Evolutionary conservation across 2,329 filamentous ascomycete species (phyloP).

Genomic region (Sporothrix phasma): DNA sequence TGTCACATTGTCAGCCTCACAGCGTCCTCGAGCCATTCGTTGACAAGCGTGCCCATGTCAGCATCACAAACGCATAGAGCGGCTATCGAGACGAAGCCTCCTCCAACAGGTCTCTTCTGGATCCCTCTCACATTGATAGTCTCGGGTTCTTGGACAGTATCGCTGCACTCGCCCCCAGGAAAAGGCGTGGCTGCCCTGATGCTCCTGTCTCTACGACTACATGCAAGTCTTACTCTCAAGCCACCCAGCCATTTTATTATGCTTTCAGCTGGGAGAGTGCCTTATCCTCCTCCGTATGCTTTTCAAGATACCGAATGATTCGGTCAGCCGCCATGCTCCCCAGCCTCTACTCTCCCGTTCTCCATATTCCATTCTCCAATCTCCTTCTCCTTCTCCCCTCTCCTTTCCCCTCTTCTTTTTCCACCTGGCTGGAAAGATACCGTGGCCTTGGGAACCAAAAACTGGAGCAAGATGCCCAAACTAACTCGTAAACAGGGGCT

Average conservation of each 20-base stretch:
- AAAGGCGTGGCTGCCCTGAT: too few species aligned
- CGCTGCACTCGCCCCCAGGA: too few species aligned
- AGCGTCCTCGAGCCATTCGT: too few species aligned
- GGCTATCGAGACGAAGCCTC: neutral
- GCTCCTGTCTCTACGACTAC: neutral
- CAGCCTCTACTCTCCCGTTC: too few species aligned
- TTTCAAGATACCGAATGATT: neutral
- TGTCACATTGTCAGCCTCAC: too few species aligned
- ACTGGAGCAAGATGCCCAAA: neutral
- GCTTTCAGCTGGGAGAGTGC: neutral
- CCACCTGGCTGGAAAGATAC: constrained; percentile 3
- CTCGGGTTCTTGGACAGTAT: too few species aligned
- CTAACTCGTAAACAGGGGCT: neutral
- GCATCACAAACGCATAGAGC: neutral
- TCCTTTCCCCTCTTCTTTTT: neutral
- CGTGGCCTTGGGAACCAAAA: constrained; percentile 16
- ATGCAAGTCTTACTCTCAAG: neutral
- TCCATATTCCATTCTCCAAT: neutral
- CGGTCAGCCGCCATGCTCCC: too few species aligned
- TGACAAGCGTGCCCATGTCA: too few species aligned
- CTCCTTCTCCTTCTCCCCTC: neutral
- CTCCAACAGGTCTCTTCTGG: neutral
- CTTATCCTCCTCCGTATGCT: neutral
- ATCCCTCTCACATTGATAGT: neutral
- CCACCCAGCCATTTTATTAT: neutral